Evolutionary conservation across 768 basidiomycete genomes (phyloP).

Genomic region (Lactarius tabidus): DNA sequence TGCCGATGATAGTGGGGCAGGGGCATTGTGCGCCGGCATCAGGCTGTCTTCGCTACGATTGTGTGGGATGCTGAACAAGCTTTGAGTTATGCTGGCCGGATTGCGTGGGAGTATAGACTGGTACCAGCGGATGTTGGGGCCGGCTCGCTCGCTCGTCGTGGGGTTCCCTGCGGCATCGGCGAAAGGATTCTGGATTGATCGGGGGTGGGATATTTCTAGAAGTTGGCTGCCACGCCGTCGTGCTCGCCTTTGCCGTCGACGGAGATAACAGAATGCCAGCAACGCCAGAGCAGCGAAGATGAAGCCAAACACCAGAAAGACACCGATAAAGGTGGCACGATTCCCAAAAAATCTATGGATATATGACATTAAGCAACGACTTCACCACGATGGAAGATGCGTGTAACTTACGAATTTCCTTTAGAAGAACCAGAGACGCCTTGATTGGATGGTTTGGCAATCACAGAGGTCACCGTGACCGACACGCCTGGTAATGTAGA

Average conservation of each 20-base stretch:
- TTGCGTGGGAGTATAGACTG: neutral
- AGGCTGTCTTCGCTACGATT: conserved; percentile 4
- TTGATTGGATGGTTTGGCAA: conserved; percentile 45
- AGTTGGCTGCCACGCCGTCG: neutral
- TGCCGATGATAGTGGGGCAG: neutral
- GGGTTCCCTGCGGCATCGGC: conserved; percentile 30
- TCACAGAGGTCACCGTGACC: conserved; percentile 48
- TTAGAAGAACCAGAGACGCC: neutral
- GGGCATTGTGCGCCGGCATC: neutral
- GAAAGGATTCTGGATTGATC: conserved; percentile 36
- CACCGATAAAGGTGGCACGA: conserved; percentile 64
- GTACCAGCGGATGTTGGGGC: neutral
- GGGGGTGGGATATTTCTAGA: conserved; percentile 27
- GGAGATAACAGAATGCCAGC: conserved; percentile 41
- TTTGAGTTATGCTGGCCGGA: neutral
- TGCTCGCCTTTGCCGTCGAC: conserved; percentile 39
- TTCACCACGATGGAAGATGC: neutral
- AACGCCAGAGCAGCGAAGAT: conserved; percentile 44
- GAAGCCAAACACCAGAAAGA: conserved; percentile 68
- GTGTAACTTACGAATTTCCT: conserved; percentile 18
- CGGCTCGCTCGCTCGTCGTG: neutral
- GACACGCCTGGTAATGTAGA: conserved; percentile 45
- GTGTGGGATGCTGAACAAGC: neutral
- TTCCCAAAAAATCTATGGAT: conserved; percentile 64
- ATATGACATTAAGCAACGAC: neutral